Evolutionary conservation across 1,284 basidiomycete genomes (phyloP).

Genomic region (Pseudozyma flocculosa): DNA sequence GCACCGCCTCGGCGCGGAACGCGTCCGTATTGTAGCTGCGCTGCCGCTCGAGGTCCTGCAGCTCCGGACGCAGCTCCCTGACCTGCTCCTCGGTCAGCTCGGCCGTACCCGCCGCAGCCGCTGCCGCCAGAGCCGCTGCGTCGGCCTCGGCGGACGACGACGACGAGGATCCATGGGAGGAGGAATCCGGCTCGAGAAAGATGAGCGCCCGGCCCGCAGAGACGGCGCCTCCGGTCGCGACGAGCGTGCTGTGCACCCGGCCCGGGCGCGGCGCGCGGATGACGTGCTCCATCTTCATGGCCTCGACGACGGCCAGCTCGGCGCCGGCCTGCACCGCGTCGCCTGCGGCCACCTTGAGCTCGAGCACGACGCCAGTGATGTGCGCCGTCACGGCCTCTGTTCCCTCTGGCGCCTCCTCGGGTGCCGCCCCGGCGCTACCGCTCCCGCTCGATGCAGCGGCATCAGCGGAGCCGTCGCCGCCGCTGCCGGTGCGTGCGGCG

Average conservation of each 20-base stretch:
- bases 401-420: constrained; percentile 4
- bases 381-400: constrained; percentile 11
- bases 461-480: no score
- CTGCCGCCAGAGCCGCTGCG: no score
- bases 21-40: constrained; percentile 8
- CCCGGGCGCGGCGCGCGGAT: constrained; percentile 10
- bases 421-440: no score
- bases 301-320: constrained; percentile 67
- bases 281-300: constrained; percentile 70
- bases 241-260: constrained; percentile 4
- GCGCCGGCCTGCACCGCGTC: constrained; percentile 62
- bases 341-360: constrained; percentile 15
- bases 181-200: constrained; percentile 4
- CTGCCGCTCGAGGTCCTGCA: constrained; percentile 10
- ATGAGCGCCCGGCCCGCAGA: constrained; percentile 14
- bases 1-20: constrained; percentile 9
- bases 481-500: no score
- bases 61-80: constrained; percentile 16
- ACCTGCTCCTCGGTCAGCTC: constrained; percentile 8
- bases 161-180: no score
- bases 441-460: no score
- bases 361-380: constrained; percentile 16
- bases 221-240: constrained; percentile 18
- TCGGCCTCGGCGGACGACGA: no score
- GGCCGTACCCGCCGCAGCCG: neutral